Percentiles rank a stretch among this genome's conserved stretches.
Evolutionary conservation across 768 basidiomycete genomes (phyloP).

Genomic region (Xerocomellus intermedius): DNA sequence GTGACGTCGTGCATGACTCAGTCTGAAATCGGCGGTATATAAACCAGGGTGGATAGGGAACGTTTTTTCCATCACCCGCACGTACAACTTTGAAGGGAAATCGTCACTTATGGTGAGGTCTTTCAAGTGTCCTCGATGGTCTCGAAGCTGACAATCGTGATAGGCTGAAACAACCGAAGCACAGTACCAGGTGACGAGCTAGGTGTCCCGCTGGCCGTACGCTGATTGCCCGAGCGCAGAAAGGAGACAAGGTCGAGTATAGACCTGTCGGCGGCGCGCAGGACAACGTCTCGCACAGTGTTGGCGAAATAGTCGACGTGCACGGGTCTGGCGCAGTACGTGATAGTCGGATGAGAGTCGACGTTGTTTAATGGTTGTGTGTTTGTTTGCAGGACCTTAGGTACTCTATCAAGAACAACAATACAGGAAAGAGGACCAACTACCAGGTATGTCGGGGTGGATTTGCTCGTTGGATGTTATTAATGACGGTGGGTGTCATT

Average conservation of each 20-base stretch:
- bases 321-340: constrained; percentile 35
- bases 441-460: constrained; percentile 31
- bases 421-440: constrained; percentile 40
- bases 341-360: background rate
- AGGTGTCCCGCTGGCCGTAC: background rate
- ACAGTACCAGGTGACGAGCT: constrained; percentile 24
- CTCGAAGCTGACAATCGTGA: constrained; percentile 1
- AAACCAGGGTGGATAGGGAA: background rate
- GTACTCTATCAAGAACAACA: constrained; percentile 43
- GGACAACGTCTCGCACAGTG: constrained; percentile 41
- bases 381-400: constrained; percentile 25
- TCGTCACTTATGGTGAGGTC: constrained; percentile 11
- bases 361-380: background rate
- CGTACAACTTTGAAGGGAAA: background rate
- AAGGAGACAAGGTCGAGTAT: constrained; percentile 45
- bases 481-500: background rate
- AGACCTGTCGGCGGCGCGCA: constrained; percentile 39
- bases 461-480: background rate
- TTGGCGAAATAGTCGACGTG: constrained; percentile 36
- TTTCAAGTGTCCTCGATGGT: background rate
- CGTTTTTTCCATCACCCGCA: background rate
- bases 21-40: constrained; percentile 12
- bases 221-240: constrained; percentile 17
- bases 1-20: constrained; percentile 23
- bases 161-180: constrained; percentile 20